Evolutionary conservation across 169 alveolate genomes (phyloP).

Genomic region (Cryptosporidium viatorum): DNA sequence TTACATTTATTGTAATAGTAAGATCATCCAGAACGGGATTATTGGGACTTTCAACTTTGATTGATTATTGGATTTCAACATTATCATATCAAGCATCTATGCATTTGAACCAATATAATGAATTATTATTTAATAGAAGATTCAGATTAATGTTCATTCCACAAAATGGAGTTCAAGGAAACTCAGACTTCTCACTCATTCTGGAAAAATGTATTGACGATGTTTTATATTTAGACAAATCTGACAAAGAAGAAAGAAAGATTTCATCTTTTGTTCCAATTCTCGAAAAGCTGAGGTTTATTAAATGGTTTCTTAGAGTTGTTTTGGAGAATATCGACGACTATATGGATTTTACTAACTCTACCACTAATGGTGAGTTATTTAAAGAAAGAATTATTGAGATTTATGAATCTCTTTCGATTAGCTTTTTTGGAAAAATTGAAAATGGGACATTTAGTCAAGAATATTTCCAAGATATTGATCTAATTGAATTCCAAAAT

Average conservation of each 20-base stretch:
- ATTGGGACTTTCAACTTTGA: conserved; percentile 18
- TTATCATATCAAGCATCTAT: conserved; percentile 40
- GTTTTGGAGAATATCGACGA: neutral
- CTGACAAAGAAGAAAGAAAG: neutral
- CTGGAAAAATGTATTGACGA: conserved; percentile 3
- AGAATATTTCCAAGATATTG: neutral
- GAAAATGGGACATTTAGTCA: neutral
- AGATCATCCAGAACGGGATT: conserved; percentile 39
- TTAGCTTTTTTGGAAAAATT: neutral
- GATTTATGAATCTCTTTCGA: conserved; percentile 7
- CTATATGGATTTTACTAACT: neutral
- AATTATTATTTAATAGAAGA: conserved; percentile 49
- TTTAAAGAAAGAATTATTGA: conserved; percentile 9
- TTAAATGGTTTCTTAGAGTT: conserved; percentile 29
- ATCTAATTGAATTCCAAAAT: neutral
- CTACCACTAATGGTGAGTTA: neutral
- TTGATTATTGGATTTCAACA: conserved; percentile 71
- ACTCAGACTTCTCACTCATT: neutral
- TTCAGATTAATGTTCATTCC: conserved; percentile 24
- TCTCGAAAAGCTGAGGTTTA: conserved; percentile 31
- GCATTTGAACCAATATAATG: conserved; percentile 28
- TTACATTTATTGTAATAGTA: conserved; percentile 44
- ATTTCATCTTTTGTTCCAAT: neutral
- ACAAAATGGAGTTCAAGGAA: neutral
- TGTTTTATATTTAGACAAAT: neutral